A percentile compares a stretch with the other conserved stretches of the same genome.
Evolutionary conservation across 352 stramenopile species (phyloP).

Genomic region (Halophytophthora batemanensis): DNA sequence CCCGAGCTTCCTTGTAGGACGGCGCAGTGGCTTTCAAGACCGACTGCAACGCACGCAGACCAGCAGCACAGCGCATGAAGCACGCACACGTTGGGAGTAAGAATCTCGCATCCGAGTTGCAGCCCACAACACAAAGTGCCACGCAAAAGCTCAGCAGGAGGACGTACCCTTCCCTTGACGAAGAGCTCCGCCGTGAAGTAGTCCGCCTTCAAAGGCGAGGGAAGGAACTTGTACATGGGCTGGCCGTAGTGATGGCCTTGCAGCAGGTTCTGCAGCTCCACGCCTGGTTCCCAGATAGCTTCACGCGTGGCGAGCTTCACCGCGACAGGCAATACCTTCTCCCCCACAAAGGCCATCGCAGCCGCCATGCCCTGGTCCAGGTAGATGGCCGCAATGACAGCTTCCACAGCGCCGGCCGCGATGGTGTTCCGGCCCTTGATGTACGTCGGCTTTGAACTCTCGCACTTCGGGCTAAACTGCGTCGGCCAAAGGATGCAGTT

Average conservation of each 20-base stretch:
- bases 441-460: slow-evolving; percentile 25
- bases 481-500: slow-evolving; percentile 58
- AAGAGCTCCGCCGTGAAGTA: slow-evolving; percentile 56
- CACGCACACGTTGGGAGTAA: too few relatives aligned
- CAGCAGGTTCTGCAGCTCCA: slow-evolving; percentile 65
- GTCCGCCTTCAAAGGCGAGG: slow-evolving; percentile 29
- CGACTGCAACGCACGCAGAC: slow-evolving; percentile 27
- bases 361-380: slow-evolving; percentile 69
- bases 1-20: slow-evolving; percentile 63
- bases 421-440: slow-evolving; percentile 67
- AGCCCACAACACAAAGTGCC: too few relatives aligned
- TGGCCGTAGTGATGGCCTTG: slow-evolving; percentile 63
- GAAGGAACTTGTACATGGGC: slow-evolving; percentile 62
- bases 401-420: slow-evolving; percentile 67
- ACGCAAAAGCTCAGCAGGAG: too few relatives aligned
- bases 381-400: slow-evolving; percentile 78
- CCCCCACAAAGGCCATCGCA: slow-evolving; percentile 65
- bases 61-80: too few relatives aligned
- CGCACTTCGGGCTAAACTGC: slow-evolving; percentile 32
- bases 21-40: slow-evolving; percentile 42
- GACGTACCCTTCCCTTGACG: slow-evolving; percentile 60
- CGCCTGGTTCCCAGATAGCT: slow-evolving; percentile 50
- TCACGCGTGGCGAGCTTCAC: slow-evolving; percentile 54
- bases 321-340: slow-evolving; percentile 52
- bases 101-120: too few relatives aligned